Conservation (phyloP, 441 rosid genomes). For the Jatropha podagrica region DNA sequence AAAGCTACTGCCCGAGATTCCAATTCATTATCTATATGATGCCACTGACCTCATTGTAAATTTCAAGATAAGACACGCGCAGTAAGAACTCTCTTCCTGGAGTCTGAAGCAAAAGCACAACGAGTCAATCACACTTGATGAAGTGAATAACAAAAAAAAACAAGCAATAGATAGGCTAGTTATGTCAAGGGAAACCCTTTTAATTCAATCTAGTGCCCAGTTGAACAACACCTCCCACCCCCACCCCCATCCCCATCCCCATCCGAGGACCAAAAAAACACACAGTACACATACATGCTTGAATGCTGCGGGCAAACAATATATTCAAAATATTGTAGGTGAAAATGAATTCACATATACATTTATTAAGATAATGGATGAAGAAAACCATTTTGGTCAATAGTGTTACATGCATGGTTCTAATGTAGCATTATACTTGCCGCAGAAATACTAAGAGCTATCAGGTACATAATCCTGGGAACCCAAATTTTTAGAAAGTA, state of each 20-base stretch:
- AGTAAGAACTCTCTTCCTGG: slow-evolving; percentile 98
- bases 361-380: neutral
- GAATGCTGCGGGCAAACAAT: neutral
- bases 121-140: slow-evolving; percentile 24
- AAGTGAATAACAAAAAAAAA: neutral
- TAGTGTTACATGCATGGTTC: neutral
- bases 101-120: slow-evolving; percentile 60
- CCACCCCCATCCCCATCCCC: too few relatives aligned
- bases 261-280: neutral
- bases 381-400: neutral
- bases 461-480: neutral
- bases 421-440: neutral
- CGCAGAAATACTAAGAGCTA: neutral
- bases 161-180: neutral
- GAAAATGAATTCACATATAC: neutral
- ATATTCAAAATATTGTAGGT: neutral
- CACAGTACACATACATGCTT: neutral
- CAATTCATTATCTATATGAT: slow-evolving; percentile 1
- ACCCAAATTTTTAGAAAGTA: neutral
- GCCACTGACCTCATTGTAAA: slow-evolving; percentile 89
- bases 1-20: neutral
- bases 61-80: slow-evolving; percentile 99
- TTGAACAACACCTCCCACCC: too few relatives aligned
- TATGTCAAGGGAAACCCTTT: neutral
- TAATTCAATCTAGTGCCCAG: neutral